Percentiles rank a stretch among this genome's conserved stretches.
Conservation (phyloP, 305 asterid genomes). For the Galium porrigens region DNA sequence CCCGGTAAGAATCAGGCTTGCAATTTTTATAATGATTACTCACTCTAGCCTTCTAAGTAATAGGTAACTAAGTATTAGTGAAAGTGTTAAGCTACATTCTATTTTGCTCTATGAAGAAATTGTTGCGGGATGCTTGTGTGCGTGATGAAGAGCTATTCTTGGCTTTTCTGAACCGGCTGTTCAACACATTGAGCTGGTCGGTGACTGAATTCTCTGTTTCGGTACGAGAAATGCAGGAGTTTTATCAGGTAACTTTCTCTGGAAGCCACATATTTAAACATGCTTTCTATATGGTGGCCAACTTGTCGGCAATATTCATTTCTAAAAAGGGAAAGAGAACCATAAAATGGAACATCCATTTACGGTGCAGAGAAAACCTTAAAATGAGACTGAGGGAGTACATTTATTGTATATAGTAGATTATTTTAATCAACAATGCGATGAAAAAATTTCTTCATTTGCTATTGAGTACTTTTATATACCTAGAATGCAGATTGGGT, state of each 20-base stretch:
- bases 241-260: constrained; percentile 44
- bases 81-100: constrained; percentile 4
- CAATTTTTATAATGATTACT: constrained; percentile 3
- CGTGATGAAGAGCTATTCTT: constrained; percentile 59
- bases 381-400: background rate
- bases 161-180: constrained; percentile 71
- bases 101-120: constrained; percentile 30
- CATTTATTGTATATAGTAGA: background rate
- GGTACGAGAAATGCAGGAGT: constrained; percentile 87
- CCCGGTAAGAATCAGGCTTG: constrained; percentile 34
- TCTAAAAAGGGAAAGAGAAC: background rate
- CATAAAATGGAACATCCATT: background rate
- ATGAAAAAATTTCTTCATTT: background rate
- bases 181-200: constrained; percentile 90
- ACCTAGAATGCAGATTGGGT: background rate
- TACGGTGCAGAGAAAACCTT: background rate
- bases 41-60: background rate
- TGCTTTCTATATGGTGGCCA: too few species aligned
- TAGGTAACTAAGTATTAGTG: background rate
- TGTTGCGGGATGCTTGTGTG: constrained; percentile 75
- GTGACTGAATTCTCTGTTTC: constrained; percentile 95
- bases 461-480: background rate
- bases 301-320: too few species aligned
- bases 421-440: background rate
- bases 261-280: background rate